Percentiles rank a stretch among this genome's conserved stretches.
These are phyloP conservation scores for Tetrahymena thermophila DNA, from an alignment of 73 alveolate species.

Conservation along the genomic window DNA sequence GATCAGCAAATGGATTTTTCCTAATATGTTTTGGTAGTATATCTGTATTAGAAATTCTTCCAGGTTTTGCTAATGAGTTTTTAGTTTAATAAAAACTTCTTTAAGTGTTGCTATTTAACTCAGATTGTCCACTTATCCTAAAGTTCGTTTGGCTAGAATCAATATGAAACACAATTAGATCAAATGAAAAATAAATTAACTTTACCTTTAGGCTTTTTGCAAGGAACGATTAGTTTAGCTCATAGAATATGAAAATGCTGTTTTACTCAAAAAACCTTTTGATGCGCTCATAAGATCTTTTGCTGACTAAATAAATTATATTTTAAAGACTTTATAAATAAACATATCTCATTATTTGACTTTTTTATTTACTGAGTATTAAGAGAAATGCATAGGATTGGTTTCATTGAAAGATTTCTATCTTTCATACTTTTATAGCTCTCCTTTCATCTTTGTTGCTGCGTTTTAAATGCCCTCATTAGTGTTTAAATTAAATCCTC, in stretches of 20 bases:
- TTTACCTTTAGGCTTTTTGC: neutral
- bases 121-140: neutral
- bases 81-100: neutral
- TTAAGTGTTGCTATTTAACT: neutral
- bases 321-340: neutral
- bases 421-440: neutral
- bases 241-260: neutral
- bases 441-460: neutral
- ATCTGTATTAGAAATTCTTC: constrained; percentile 15
- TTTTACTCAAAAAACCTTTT: neutral
- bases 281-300: neutral
- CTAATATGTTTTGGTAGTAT: constrained; percentile 21
- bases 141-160: neutral
- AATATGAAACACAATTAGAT: neutral
- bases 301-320: neutral
- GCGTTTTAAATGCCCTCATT: neutral
- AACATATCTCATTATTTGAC: neutral
- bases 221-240: neutral
- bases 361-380: neutral
- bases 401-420: neutral
- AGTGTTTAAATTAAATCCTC: neutral
- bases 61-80: neutral
- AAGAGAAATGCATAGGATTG: neutral
- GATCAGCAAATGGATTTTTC: constrained; percentile 37
- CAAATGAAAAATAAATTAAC: neutral